phyloP scores from a whole-genome alignment of 2,329 filamentous ascomycete genomes.

The Tolypocladium tropicale region DNA sequence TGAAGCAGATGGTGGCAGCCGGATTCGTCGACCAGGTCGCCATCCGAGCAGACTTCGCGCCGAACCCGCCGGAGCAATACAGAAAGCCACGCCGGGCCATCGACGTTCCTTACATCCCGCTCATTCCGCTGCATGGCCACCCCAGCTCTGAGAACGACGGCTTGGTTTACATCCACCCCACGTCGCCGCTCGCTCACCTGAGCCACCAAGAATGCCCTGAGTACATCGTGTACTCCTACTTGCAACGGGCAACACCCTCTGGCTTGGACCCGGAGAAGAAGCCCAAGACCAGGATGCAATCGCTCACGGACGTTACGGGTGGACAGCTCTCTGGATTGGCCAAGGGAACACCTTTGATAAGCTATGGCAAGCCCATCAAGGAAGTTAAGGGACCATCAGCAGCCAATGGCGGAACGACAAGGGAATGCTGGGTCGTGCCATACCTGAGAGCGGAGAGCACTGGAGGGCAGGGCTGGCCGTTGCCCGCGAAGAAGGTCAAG shows the following conservation, averaged over 20 bases:
- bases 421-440: slow-evolving; percentile 78
- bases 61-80: slow-evolving; percentile 54
- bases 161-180: slow-evolving; percentile 80
- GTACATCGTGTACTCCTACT: slow-evolving; percentile 78
- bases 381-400: slow-evolving; percentile 48
- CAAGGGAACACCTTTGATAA: slow-evolving; percentile 73
- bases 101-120: slow-evolving; percentile 82
- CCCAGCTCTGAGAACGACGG: slow-evolving; percentile 39
- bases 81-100: slow-evolving; percentile 75
- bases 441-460: slow-evolving; percentile 59
- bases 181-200: slow-evolving; percentile 65
- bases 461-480: slow-evolving; percentile 66
- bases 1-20: slow-evolving; percentile 85
- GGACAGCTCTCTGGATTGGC: slow-evolving; percentile 69
- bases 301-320: slow-evolving; percentile 69
- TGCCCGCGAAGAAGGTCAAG: slow-evolving; percentile 75
- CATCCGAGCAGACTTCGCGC: slow-evolving; percentile 79
- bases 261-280: slow-evolving; percentile 41
- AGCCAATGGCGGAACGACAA: slow-evolving; percentile 27
- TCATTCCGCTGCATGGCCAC: slow-evolving; percentile 54
- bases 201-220: slow-evolving; percentile 66
- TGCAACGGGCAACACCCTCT: slow-evolving; percentile 56
- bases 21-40: slow-evolving; percentile 94
- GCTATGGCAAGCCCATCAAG: slow-evolving; percentile 84
- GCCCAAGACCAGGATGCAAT: slow-evolving; percentile 76